Base-by-base conservation (phyloP, 2,329 filamentous ascomycete species). In the Epichloe amarillans region DNA sequence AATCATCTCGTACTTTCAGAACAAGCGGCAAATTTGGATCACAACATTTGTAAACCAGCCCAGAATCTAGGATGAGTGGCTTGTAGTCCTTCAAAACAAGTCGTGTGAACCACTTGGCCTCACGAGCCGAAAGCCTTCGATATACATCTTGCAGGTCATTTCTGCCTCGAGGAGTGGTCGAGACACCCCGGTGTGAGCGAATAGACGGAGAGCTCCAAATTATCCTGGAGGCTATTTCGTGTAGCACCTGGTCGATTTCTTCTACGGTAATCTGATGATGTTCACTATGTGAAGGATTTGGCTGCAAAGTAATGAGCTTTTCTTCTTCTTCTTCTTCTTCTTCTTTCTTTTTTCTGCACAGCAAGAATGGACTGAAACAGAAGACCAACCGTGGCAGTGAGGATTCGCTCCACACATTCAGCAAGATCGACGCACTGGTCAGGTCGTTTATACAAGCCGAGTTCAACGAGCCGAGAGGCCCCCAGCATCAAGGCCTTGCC, bases 41-140 rank as follows among this genome's bases (percentile, higher is more conserved):
- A 49, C 84, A 84, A 17, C 71, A 72, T 12, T 69, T 68, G 45
- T 86, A 72, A 0, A 87, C 66, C 17, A 76, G 63, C 1, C 64
- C 56, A 6, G 70, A 66, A 21, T 88, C 79, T 2, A 94, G 61
- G 2, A 75, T 63, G 0, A 90, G 71, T 0, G 85, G 84, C n/a
- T 76, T 72, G 53, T 83, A 86, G 55, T 83, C 77, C 61, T 94
- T 93, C 30, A 95, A 70, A 5, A 95, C 72, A 33, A 96, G 70
- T 3, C 90, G 77, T 0, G 86, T 86, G 11, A 95, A 73, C 90
- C 90, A 96, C 67, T 95, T 95, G 4, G 83, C 84, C 61, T 95
- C 86, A 42, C 72, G 71, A 3, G 86, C 78, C 44, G 72, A 72
- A 10, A 88, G 61, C 7, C 78, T 75, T 33, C 67, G 69, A 58